phyloP scores from a whole-genome alignment of 306 rosid species.

The Castanea crenata region DNA sequence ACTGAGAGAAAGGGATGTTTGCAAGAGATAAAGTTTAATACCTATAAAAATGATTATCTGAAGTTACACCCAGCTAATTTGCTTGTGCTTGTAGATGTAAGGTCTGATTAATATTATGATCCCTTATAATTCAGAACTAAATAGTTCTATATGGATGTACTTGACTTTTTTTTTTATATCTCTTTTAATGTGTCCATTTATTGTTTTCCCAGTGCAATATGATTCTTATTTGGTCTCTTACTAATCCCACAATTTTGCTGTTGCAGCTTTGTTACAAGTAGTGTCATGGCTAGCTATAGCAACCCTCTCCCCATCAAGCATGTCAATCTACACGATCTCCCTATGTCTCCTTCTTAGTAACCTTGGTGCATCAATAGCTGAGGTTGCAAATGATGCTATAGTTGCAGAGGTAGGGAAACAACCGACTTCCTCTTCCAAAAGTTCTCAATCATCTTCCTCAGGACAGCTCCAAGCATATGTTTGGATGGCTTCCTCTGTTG shows the following conservation, averaged over 20 bases:
- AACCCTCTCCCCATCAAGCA: constrained; percentile 51
- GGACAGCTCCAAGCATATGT: constrained; percentile 87
- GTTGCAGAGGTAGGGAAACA: constrained; percentile 82
- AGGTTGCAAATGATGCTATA: constrained; percentile 94
- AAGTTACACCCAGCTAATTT: not conserved
- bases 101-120: not conserved
- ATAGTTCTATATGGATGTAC: not conserved
- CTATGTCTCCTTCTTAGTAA: constrained; percentile 77
- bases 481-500: constrained; percentile 83
- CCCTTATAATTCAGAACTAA: not conserved
- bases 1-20: too few relatives aligned
- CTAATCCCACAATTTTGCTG: constrained; percentile 9
- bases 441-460: constrained; percentile 43
- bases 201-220: not conserved
- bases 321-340: constrained; percentile 55
- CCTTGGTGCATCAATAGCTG: constrained; percentile 88
- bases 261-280: constrained; percentile 89
- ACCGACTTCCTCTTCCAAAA: constrained; percentile 42
- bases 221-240: not conserved
- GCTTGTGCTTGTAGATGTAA: not conserved
- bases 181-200: not conserved
- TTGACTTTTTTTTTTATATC: not conserved
- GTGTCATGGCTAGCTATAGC: constrained; percentile 84
- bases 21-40: too few relatives aligned
- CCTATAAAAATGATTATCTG: not conserved